phyloP scores from a whole-genome alignment of 2,329 filamentous ascomycete genomes.

The Cladophialophora carrionii region DNA sequence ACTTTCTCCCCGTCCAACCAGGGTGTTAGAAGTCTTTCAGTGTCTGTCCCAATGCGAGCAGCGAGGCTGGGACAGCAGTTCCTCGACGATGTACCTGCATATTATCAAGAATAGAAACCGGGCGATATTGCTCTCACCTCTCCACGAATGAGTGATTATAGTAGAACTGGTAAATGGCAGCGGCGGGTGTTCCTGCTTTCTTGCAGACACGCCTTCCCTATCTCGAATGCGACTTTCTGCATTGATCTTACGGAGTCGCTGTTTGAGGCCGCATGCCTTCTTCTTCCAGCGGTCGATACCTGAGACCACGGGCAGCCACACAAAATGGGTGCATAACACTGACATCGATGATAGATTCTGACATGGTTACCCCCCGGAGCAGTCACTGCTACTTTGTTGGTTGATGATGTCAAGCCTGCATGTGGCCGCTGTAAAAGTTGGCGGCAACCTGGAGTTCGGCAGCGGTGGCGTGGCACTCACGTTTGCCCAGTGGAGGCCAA shows the following conservation, averaged over 20 bases:
- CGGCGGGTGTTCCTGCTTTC: not conserved
- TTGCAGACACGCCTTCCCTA: not conserved
- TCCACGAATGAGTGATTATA: not conserved
- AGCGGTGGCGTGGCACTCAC: too few species aligned
- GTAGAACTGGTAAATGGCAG: not conserved
- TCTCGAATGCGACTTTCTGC: not conserved
- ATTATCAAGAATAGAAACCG: not conserved
- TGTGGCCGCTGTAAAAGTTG: constrained; percentile 2
- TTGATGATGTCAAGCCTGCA: constrained; percentile 1
- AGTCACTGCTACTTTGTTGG: not conserved
- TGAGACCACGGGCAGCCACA: not conserved
- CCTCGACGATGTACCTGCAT: not conserved
- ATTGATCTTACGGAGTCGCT: not conserved
- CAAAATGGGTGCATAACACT: not conserved
- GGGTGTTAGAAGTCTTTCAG: too few species aligned
- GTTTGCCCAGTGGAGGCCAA: not conserved
- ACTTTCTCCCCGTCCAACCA: too few species aligned
- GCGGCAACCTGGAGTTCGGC: not conserved
- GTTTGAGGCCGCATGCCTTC: not conserved
- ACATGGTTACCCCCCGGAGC: not conserved
- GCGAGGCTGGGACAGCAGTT: not conserved
- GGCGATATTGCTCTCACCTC: not conserved
- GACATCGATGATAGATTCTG: not conserved
- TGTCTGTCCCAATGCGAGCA: not conserved
- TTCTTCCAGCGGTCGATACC: not conserved